Base-by-base conservation (phyloP, 2,329 filamentous ascomycete species). In the Calonectria pauciramosa region DNA sequence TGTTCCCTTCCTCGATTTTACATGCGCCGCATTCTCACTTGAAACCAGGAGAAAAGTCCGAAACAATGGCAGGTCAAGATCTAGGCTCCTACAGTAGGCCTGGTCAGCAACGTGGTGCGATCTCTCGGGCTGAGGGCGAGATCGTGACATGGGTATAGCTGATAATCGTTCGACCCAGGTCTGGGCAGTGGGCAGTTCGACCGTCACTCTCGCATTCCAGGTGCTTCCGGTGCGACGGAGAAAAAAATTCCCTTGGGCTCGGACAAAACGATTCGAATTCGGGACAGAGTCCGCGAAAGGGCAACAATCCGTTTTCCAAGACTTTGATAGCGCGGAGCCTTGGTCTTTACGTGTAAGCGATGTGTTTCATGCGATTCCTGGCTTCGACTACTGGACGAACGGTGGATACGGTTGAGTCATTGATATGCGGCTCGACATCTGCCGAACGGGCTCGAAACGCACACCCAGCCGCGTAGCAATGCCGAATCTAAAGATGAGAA, bases 401-500 rank as follows among this genome's bases (percentile, higher is more conserved):
- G 64, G 64, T 72, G 79, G 76, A 80, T 79, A 64, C 70, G 16
- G 63, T 52, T 72, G 68, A 47, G 74, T 73, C 67, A 65, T 56
- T 54, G 66, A 52, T 60, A 73, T 76, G 68, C 66, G 68, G 71
- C 51, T 60, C 70, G 68, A 70, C 65, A 72, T 73, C 70, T 77
- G 67, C 75, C 71, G 72, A 78, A 75, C 66, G 72, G 76, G 77
- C 59, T 77, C 79, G 76, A 80, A 80, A 80, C 79, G 28, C 71
- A 76, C 69, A 23, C 30, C 14, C 30, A 51, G 26, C 47, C 16
- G 34, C 34, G 32, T 16, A 44, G 34, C 38, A 63, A 59, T 36
- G 38, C 49, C 30, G 41, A 51, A 36, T 30, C 23, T 28, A 41
- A n/a, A 73, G 52, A 68, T 52, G 59, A 10, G 47, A 47, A 54